Percentiles rank a stretch among this genome's conserved stretches.
These are phyloP conservation scores for Hanseniaspora nectarophila DNA, from an alignment of 805 yeast species.

Conservation along the genomic window DNA sequence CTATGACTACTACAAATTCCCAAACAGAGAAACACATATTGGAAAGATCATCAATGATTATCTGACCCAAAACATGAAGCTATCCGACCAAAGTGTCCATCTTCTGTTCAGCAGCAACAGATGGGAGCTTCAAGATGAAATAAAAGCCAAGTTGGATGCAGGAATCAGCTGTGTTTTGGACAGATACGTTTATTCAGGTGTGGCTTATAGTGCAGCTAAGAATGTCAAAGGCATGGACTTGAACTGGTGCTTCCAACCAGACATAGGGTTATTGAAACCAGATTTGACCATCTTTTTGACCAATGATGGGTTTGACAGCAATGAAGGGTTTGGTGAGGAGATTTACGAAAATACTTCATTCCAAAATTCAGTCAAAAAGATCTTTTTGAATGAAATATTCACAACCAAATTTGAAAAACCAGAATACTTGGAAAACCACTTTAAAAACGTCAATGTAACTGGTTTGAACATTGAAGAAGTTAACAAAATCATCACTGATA, in stretches of 20 bases:
- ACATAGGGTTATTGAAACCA: constrained; percentile 73
- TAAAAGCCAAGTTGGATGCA: constrained; percentile 33
- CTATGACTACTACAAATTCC: constrained; percentile 57
- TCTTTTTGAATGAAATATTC: constrained; percentile 41
- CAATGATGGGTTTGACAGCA: constrained; percentile 32
- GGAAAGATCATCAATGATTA: constrained; percentile 71
- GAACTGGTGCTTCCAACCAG: constrained; percentile 75
- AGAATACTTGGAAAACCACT: constrained; percentile 20
- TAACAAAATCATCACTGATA: constrained; percentile 33
- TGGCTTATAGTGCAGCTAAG: constrained; percentile 85
- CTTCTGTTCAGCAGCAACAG: constrained; percentile 82
- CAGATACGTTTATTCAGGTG: constrained; percentile 83
- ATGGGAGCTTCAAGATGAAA: constrained; percentile 62
- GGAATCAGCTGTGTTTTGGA: constrained; percentile 65
- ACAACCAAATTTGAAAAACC: constrained; percentile 23
- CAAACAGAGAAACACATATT: constrained; percentile 72
- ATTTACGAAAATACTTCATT: constrained; percentile 68
- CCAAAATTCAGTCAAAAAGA: constrained; percentile 55
- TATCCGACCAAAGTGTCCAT: constrained; percentile 65
- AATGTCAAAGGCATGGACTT: constrained; percentile 37
- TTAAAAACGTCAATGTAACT: constrained; percentile 50
- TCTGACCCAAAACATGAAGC: constrained; percentile 40
- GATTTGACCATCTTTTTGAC: constrained; percentile 72
- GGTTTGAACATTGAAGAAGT: constrained; percentile 48
- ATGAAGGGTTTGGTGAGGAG: constrained; percentile 90